phyloP scores from a whole-genome alignment of 2,329 filamentous ascomycete genomes.

The Pseudogymnoascus pannorum region DNA sequence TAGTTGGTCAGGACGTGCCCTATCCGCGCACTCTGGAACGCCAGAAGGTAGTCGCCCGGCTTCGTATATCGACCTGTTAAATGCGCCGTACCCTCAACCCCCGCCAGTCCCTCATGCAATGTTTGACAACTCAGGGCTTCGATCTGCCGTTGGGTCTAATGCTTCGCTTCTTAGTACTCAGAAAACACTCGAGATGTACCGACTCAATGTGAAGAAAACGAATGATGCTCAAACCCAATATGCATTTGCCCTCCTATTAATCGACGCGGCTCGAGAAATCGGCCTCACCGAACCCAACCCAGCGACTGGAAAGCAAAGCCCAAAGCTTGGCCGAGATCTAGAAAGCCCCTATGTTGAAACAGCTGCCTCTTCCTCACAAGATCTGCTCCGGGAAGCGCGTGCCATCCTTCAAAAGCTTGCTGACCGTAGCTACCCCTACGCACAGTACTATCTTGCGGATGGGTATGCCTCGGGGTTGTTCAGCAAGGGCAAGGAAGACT shows the following conservation, averaged over 20 bases:
- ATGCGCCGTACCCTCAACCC: constrained; percentile 34
- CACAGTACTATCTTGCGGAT: constrained; percentile 94
- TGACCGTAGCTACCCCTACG: constrained; percentile 87
- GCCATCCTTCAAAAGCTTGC: constrained; percentile 80
- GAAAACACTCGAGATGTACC: constrained; percentile 96
- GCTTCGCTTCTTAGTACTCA: constrained; percentile 84
- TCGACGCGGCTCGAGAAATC: constrained; percentile 79
- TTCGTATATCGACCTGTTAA: constrained; percentile 46
- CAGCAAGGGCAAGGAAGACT: constrained; percentile 87
- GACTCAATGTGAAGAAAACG: constrained; percentile 94
- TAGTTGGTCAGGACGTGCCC: constrained; percentile 22
- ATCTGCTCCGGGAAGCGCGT: constrained; percentile 79
- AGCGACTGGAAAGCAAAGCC: constrained; percentile 26
- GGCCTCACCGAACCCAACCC: constrained; percentile 45
- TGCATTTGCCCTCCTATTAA: constrained; percentile 91
- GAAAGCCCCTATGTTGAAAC: constrained; percentile 41
- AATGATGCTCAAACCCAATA: constrained; percentile 86
- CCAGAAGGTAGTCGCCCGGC: constrained; percentile 25
- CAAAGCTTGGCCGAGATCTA: constrained; percentile 40
- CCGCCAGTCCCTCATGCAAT: constrained; percentile 26
- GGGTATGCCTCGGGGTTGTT: constrained; percentile 92
- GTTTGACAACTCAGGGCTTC: constrained; percentile 75
- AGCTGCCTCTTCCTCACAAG: constrained; percentile 47
- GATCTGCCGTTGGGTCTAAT: constrained; percentile 75
- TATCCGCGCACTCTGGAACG: constrained; percentile 25